Percentiles rank a stretch among this genome's conserved stretches.
phyloP scores from a whole-genome alignment of 257 asterid genomes.

The Nicotiana benthamiana region DNA sequence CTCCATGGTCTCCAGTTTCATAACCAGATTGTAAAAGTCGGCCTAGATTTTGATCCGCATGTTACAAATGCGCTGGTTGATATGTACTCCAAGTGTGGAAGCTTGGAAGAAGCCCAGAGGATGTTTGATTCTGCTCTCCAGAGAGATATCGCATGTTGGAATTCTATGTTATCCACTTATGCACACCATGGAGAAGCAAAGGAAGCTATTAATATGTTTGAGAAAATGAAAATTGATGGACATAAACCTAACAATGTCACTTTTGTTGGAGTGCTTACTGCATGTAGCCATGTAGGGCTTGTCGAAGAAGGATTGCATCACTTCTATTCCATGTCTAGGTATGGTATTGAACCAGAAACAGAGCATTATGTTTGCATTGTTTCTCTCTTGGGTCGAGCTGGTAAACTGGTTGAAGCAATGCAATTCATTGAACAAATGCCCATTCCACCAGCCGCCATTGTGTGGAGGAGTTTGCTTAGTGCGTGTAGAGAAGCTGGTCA shows the following conservation, averaged over 20 bases:
- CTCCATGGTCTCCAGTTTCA: slow-evolving; percentile 35
- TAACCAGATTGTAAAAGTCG: slow-evolving; percentile 23
- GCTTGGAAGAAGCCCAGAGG: slow-evolving; percentile 17
- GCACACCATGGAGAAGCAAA: slow-evolving; percentile 42
- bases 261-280: slow-evolving; percentile 34
- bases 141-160: slow-evolving; percentile 39
- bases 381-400: slow-evolving; percentile 43
- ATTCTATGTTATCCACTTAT: slow-evolving; percentile 34
- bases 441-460: slow-evolving; percentile 20
- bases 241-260: slow-evolving; percentile 30
- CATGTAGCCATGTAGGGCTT: slow-evolving; percentile 42
- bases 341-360: slow-evolving; percentile 34
- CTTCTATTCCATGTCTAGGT: slow-evolving; percentile 21
- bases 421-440: slow-evolving; percentile 37
- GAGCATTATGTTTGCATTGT: slow-evolving; percentile 49
- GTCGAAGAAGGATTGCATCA: slow-evolving; percentile 32
- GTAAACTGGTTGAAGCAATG: slow-evolving; percentile 34
- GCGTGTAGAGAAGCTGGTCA: slow-evolving; percentile 30
- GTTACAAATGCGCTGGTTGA: slow-evolving; percentile 33
- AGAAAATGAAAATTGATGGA: slow-evolving; percentile 26
- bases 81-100: slow-evolving; percentile 49
- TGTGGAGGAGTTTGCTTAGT: slow-evolving; percentile 45
- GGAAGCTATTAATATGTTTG: slow-evolving; percentile 29
- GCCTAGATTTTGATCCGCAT: slow-evolving; percentile 28
- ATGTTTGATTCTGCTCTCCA: slow-evolving; percentile 6